Evolutionary conservation across 2,329 filamentous ascomycete genomes (phyloP), one percentile per base, ranked within the genome.

Genomic region (Cadophora luteo-olivacea): DNA sequence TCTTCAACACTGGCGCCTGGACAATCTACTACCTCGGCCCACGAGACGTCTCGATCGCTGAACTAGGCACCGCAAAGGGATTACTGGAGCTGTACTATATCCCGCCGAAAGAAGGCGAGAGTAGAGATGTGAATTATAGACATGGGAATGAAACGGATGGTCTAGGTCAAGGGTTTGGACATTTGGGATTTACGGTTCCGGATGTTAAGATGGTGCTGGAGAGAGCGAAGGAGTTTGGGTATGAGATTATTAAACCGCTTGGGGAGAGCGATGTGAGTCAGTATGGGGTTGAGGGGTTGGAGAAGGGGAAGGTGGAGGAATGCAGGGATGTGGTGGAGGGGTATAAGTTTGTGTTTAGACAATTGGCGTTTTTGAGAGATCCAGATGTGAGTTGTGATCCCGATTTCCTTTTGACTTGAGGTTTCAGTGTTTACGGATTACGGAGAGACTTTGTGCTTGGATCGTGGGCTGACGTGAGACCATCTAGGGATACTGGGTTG

Each of bases 11-110:
- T 7, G 63, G 63, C 1, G 11, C 51, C 1, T 65, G 32, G 33
- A 57, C 52, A 22, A 65, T 65, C 63, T 65, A 65, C 29, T 65
- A 65, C 22, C 63, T 65, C 38, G 63, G 33, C 0, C 49, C 49
- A 8, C 22, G 48, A 6, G 61, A 64, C 32, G 61, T 64, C 6
- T 24, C 36, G 14, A 58, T 33, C n/a, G 63, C 32, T 4, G 41
- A 55, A 22, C 8, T 58, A 19, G 52, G 33, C 9, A 65, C 51
- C 7, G 24, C 41, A 5, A 55, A 52, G n/a, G 63, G 51, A 1
- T 19, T 65, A 24, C 32, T 65, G 16, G 63, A 65, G 24, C 33
- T 65, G 11, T 41, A 32, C 32, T 29, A 60, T 49, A 36, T 65
- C 19, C 61, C 51, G 9, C 24, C 14, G 3, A 54, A 45, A 49